These are phyloP conservation scores for Ilyonectria sp. DNA, from an alignment of 2,329 filamentous ascomycete genomes.

Conservation along the genomic window DNA sequence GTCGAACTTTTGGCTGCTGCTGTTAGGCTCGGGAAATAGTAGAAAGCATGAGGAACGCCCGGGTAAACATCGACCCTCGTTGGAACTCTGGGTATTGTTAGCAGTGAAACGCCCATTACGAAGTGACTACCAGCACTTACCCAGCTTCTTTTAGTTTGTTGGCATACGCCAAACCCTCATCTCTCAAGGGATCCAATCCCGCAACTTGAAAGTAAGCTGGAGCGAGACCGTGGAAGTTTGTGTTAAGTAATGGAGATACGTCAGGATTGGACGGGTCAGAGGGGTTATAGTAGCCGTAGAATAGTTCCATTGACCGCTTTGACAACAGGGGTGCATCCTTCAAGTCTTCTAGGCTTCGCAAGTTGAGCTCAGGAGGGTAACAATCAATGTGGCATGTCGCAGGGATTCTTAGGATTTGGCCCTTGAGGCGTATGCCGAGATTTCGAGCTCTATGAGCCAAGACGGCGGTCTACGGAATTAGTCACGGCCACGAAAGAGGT, in stretches of 20 bases:
- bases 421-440: not conserved
- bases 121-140: not conserved
- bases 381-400: conserved; percentile 18
- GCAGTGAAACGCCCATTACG: not conserved
- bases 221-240: conserved; percentile 12
- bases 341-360: conserved; percentile 10
- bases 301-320: conserved; percentile 16
- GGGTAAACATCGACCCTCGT: conserved; percentile 18
- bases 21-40: conserved; percentile 11
- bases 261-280: conserved; percentile 4
- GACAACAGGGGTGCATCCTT: conserved; percentile 12
- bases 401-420: conserved; percentile 15
- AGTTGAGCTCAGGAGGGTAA: conserved; percentile 1
- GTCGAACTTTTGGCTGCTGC: not conserved
- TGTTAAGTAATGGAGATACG: conserved; percentile 6
- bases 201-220: conserved; percentile 16
- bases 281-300: conserved; percentile 15
- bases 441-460: conserved; percentile 14
- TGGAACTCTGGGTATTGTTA: not conserved
- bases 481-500: not conserved
- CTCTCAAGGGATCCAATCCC: conserved; percentile 13
- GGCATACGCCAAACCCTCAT: conserved; percentile 14
- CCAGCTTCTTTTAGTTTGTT: conserved; percentile 3
- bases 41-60: conserved; percentile 15
- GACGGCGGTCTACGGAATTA: conserved; percentile 5